Evolutionary conservation across 176 grass and related monocot genomes (phyloP).

Genomic region (Thinopyrum elongatum): DNA sequence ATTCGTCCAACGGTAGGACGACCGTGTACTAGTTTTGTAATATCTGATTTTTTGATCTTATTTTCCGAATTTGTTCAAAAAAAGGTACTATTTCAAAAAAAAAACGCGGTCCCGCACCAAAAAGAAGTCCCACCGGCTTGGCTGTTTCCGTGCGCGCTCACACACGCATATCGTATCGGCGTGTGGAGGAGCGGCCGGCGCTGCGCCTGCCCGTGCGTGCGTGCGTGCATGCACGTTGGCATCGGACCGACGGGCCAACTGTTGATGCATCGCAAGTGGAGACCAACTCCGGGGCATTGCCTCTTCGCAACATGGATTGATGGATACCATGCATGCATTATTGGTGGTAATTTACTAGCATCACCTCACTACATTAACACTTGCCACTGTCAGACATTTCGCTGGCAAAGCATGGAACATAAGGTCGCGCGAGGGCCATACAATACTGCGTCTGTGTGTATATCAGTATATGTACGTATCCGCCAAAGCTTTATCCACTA

Average conservation of each 20-base stretch:
- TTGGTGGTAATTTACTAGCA: background rate
- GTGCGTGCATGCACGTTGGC: too few species aligned
- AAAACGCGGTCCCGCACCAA: too few species aligned
- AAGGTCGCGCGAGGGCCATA: background rate
- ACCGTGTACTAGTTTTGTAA: too few species aligned
- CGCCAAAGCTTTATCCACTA: background rate
- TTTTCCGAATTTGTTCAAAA: too few species aligned
- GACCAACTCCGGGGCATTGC: background rate
- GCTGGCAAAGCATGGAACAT: background rate
- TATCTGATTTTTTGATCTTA: too few species aligned
- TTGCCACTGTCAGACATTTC: slow-evolving; percentile 20
- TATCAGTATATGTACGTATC: too few species aligned
- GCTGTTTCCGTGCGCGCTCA: too few species aligned
- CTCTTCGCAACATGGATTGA: too few species aligned
- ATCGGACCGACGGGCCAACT: too few species aligned
- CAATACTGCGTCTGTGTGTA: background rate
- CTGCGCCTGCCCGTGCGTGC: background rate
- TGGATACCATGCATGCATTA: background rate
- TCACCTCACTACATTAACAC: background rate
- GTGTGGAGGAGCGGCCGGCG: background rate
- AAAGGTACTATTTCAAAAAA: too few species aligned
- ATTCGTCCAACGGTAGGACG: too few species aligned
- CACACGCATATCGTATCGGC: background rate
- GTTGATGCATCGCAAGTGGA: background rate
- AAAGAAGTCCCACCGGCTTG: too few species aligned